A percentile compares a stretch with the other conserved stretches of the same genome.
Conservation (phyloP, 495 filamentous ascomycete genomes). For the Aspergillus hancockii region DNA sequence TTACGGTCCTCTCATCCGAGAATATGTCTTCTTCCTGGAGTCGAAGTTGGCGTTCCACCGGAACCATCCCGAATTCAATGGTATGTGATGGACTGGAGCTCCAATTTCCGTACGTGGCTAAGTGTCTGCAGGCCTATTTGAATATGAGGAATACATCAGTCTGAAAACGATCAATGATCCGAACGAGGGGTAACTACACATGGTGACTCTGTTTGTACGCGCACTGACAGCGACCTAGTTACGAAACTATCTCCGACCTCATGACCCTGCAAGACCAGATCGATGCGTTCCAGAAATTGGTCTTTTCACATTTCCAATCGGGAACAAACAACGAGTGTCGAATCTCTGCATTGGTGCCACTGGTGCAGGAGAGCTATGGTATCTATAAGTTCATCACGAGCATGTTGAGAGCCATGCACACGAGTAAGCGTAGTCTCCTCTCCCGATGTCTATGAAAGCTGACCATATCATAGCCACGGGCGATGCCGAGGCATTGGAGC, state of each 20-base stretch:
- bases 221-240: constrained; percentile 48
- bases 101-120: constrained; percentile 14
- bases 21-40: constrained; percentile 93
- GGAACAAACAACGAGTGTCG: constrained; percentile 94
- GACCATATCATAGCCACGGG: constrained; percentile 66
- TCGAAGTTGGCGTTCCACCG: constrained; percentile 93
- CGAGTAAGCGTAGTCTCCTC: constrained; percentile 57
- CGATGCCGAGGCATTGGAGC: constrained; percentile 92
- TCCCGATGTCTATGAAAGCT: constrained; percentile 7
- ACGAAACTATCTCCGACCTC: constrained; percentile 94
- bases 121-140: constrained; percentile 66
- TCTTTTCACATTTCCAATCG: constrained; percentile 91
- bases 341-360: constrained; percentile 87
- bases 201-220: background rate
- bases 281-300: constrained; percentile 95
- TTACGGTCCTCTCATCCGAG: constrained; percentile 87
- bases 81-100: constrained; percentile 41
- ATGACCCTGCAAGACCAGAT: constrained; percentile 98
- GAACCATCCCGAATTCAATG: constrained; percentile 97
- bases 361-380: constrained; percentile 97
- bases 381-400: constrained; percentile 96
- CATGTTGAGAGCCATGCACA: constrained; percentile 96
- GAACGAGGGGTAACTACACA: constrained; percentile 71
- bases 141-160: constrained; percentile 98
- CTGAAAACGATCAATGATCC: constrained; percentile 98